These are phyloP conservation scores for Leccinum variabile DNA, from an alignment of 1,284 basidiomycete species.

Conservation along the genomic window DNA sequence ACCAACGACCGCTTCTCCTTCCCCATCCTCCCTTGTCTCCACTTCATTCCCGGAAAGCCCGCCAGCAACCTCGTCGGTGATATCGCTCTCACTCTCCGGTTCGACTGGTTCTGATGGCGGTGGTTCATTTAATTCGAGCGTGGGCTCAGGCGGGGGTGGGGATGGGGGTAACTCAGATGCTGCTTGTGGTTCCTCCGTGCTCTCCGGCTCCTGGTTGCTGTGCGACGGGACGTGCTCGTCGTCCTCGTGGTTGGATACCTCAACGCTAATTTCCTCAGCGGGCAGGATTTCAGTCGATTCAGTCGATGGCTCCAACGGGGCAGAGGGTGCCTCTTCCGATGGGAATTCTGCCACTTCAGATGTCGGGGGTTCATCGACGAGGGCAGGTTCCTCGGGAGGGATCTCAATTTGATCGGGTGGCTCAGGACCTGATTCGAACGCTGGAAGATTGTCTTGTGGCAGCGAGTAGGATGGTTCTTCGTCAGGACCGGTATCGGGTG, in stretches of 20 bases:
- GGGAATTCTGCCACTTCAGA: conserved; percentile 9
- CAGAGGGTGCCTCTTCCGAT: conserved; percentile 7
- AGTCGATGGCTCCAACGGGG: conserved; percentile 4
- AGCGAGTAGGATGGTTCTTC: conserved; percentile 3
- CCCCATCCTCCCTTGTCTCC: conserved; percentile 9
- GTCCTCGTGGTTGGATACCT: conserved; percentile 7
- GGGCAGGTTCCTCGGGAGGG: conserved; percentile 2
- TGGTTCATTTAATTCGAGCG: conserved; percentile 33
- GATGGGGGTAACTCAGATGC: conserved; percentile 12
- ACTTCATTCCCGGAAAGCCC: conserved; percentile 24
- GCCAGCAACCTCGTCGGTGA: conserved; percentile 32
- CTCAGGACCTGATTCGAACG: conserved; percentile 14
- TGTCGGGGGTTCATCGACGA: conserved; percentile 8
- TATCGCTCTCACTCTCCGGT: conserved; percentile 37
- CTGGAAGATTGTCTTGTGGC: conserved; percentile 7
- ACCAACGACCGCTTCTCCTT: conserved; percentile 17
- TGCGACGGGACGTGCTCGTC: conserved; percentile 4
- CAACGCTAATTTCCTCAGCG: conserved; percentile 4
- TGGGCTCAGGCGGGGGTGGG: conserved; percentile 5
- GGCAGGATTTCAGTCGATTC: conserved; percentile 9
- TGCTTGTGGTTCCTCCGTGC: conserved; percentile 8
- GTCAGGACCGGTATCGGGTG: neutral
- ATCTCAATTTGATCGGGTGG: conserved; percentile 5
- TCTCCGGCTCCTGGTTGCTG: conserved; percentile 6
- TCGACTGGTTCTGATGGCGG: conserved; percentile 34